These are phyloP conservation scores for Globisporangium splendens DNA, from an alignment of 352 stramenopile species.

Conservation along the genomic window DNA sequence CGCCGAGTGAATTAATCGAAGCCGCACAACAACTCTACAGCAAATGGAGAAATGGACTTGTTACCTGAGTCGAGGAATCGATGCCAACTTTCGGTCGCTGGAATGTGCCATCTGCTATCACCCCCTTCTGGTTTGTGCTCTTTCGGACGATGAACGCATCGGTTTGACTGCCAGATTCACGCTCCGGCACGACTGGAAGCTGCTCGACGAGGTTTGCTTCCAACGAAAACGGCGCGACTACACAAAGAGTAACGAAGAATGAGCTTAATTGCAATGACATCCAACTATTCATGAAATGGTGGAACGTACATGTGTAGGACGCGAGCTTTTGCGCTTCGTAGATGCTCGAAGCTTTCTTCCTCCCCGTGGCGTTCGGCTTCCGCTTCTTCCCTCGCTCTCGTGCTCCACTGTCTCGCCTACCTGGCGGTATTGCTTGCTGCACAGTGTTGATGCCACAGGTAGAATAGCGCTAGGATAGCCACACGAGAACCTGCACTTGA, in stretches of 20 bases:
- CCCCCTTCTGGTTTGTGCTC: conserved; percentile 27
- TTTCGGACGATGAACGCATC: conserved; percentile 53
- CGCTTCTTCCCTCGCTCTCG: conserved; percentile 40
- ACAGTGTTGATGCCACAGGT: background rate
- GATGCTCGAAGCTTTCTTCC: conserved; percentile 28
- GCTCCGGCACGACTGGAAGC: conserved; percentile 21
- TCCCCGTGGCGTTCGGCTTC: conserved; percentile 1
- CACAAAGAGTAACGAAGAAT: background rate
- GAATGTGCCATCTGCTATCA: conserved; percentile 45
- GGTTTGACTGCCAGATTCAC: conserved; percentile 59
- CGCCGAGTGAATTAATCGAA: background rate
- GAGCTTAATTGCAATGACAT: background rate
- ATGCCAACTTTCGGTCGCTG: conserved; percentile 68
- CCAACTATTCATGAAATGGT: background rate
- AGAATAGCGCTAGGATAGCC: too few relatives aligned
- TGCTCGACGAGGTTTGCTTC: conserved; percentile 70
- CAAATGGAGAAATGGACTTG: background rate
- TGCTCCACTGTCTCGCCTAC: conserved; percentile 9
- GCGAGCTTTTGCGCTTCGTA: conserved; percentile 29
- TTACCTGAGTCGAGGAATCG: conserved; percentile 66
- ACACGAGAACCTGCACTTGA: too few relatives aligned
- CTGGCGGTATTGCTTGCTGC: conserved; percentile 13
- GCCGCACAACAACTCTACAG: background rate
- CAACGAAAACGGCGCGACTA: conserved; percentile 55
- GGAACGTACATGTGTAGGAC: conserved; percentile 34